Percentiles rank a stretch among this genome's conserved stretches.
These are phyloP conservation scores for Entamoeba histolytica DNA, from an alignment of 208 protist genomes.

Conservation along the genomic window DNA sequence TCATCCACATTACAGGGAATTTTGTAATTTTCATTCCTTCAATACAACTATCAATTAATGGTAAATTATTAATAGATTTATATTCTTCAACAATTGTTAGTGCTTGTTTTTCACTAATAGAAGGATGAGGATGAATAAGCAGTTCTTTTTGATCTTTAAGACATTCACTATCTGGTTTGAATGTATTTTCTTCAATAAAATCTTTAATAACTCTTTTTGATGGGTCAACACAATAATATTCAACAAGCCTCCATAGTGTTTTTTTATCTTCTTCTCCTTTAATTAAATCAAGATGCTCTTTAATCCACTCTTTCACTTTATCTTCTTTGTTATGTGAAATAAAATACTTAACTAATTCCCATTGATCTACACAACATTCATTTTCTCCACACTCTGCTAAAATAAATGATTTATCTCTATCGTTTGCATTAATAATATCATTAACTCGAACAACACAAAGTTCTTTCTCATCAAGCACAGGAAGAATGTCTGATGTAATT, in stretches of 20 bases:
- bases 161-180: background rate
- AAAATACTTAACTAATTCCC: background rate
- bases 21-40: background rate
- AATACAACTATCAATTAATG: background rate
- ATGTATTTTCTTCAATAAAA: background rate
- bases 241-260: background rate
- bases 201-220: background rate
- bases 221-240: background rate
- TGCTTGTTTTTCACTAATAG: background rate
- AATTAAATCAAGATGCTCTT: background rate
- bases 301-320: background rate
- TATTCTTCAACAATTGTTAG: background rate
- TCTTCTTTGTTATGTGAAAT: background rate
- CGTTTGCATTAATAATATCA: background rate
- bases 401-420: background rate
- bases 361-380: background rate
- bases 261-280: background rate
- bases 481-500: background rate
- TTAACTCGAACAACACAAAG: background rate
- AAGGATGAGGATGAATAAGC: background rate
- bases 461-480: background rate
- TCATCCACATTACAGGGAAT: background rate
- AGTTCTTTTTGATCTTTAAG: background rate
- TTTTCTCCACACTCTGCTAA: background rate
- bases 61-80: background rate